Conservation (phyloP, 805 yeast species). For the Cyberlindnera veronae region DNA sequence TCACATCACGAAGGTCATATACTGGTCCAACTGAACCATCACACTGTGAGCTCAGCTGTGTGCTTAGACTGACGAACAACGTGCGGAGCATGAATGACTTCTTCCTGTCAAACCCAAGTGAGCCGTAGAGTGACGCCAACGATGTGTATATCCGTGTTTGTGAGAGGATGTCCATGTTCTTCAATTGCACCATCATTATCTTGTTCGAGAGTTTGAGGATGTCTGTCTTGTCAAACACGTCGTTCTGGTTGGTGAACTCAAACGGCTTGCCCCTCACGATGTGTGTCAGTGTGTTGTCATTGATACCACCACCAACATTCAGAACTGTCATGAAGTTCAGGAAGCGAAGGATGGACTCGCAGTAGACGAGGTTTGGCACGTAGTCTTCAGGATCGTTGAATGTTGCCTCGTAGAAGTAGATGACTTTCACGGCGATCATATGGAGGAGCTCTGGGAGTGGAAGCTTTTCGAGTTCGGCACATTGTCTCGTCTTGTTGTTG, state of each 20-base stretch:
- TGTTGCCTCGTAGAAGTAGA: conserved; percentile 48
- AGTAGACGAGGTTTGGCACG: conserved; percentile 77
- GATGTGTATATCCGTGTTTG: conserved; percentile 64
- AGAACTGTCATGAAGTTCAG: conserved; percentile 56
- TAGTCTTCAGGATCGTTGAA: conserved; percentile 61
- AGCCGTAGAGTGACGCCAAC: conserved; percentile 60
- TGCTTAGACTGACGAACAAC: conserved; percentile 50
- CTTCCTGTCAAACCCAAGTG: conserved; percentile 61
- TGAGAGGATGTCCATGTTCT: conserved; percentile 43
- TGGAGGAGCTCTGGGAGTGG: conserved; percentile 35
- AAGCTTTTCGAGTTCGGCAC: conserved; percentile 20
- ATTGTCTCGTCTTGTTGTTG: neutral
- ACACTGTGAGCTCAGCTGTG: conserved; percentile 30
- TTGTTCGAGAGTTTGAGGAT: conserved; percentile 48
- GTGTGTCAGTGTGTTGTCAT: conserved; percentile 37
- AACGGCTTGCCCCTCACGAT: conserved; percentile 41
- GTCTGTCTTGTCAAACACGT: conserved; percentile 34
- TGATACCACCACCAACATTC: conserved; percentile 47
- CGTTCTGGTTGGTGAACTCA: conserved; percentile 1
- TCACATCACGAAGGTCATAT: conserved; percentile 37
- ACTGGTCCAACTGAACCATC: neutral
- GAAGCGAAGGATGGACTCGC: conserved; percentile 65
- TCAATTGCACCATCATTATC: conserved; percentile 42
- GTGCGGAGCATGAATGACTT: conserved; percentile 65
- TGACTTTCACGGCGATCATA: conserved; percentile 35